phyloP scores from a whole-genome alignment of 345 rosid species.

The Euphorbia tirucalli region DNA sequence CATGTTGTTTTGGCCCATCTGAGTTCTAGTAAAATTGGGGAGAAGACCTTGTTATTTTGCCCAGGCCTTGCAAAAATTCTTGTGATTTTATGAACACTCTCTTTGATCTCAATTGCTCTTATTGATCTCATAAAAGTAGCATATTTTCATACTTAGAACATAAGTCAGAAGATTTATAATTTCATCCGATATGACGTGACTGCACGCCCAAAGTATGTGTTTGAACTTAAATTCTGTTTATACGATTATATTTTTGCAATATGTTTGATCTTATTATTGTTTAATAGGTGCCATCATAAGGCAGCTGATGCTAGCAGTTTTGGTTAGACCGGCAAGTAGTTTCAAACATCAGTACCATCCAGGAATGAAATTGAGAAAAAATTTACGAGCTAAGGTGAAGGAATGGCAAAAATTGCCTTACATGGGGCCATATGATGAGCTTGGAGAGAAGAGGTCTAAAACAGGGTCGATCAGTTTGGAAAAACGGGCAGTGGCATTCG shows the following conservation, averaged over 20 bases:
- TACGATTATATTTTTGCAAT: neutral
- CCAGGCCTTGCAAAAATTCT: too few relatives aligned
- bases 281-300: neutral
- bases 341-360: constrained; percentile 75
- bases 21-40: too few relatives aligned
- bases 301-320: neutral
- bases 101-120: too few relatives aligned
- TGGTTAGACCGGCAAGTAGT: constrained; percentile 18
- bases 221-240: neutral
- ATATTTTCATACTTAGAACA: too few relatives aligned
- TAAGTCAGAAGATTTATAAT: too few relatives aligned
- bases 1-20: too few relatives aligned
- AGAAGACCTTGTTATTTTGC: too few relatives aligned
- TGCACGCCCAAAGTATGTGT: neutral
- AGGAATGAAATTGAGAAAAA: constrained; percentile 79
- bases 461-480: constrained; percentile 48
- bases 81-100: too few relatives aligned
- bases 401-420: constrained; percentile 84
- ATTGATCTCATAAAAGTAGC: too few relatives aligned
- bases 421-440: constrained; percentile 65
- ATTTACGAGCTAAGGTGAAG: constrained; percentile 66
- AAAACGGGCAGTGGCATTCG: constrained; percentile 73
- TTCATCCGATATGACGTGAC: too few relatives aligned
- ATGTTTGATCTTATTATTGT: too few relatives aligned
- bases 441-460: constrained; percentile 49